Evolutionary conservation across 768 basidiomycete species (phyloP).

Genomic region (Leccinum obscurum): DNA sequence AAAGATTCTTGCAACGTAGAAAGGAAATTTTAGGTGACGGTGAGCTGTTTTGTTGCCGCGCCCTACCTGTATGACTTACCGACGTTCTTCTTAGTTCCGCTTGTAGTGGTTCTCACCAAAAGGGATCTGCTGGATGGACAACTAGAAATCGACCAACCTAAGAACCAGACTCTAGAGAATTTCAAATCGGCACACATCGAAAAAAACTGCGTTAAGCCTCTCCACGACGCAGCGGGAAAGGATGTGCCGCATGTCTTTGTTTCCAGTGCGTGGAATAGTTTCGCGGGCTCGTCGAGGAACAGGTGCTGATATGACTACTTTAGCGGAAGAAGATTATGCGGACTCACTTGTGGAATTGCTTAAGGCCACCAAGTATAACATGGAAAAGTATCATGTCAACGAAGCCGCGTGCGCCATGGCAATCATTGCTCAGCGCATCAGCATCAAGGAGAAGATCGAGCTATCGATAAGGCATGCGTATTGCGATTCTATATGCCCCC

Average conservation of each 20-base stretch:
- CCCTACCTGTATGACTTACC: background rate
- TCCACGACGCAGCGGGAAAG: background rate
- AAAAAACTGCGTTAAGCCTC: background rate
- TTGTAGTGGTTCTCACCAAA: background rate
- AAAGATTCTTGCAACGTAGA: background rate
- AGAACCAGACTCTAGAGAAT: background rate
- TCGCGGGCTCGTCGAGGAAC: background rate
- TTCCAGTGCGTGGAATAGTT: background rate
- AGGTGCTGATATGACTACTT: background rate
- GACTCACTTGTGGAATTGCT: background rate
- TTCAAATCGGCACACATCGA: background rate
- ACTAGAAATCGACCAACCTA: background rate
- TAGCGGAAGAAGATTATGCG: background rate
- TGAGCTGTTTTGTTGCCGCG: background rate
- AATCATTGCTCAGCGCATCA: background rate
- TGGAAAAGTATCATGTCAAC: background rate
- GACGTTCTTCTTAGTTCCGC: background rate
- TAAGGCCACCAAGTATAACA: background rate
- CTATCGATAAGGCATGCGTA: background rate
- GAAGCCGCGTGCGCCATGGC: background rate
- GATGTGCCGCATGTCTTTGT: background rate
- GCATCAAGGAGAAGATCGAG: background rate
- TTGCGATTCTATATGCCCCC: background rate
- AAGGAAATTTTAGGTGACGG: background rate
- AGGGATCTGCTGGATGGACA: background rate